Evolutionary conservation across 2,329 filamentous ascomycete species (phyloP), one percentile per base, ranked within the genome.

Genomic region (Neobulgaria alba): DNA sequence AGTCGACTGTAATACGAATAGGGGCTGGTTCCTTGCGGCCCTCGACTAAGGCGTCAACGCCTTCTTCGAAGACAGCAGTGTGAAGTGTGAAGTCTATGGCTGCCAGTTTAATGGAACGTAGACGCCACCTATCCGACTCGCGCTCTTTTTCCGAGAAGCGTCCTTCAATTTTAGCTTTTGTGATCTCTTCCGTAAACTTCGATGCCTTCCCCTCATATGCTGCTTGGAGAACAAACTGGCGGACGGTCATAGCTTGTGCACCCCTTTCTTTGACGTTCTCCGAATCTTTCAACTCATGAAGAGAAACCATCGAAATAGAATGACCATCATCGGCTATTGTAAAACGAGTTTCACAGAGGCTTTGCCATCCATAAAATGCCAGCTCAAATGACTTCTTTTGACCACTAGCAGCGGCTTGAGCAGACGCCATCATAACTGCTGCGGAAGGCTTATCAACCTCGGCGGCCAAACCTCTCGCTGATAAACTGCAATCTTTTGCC

Each of bases 91-190:
- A 61, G 39, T 71, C 73, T 43, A 65, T 72, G 55, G 80, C 82
- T 29, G 73, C 70, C 58, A 79, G 73, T 43, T 72, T 75, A 10
- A 77, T 73, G 15, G 79, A 83, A 29, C 87, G 77, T 21, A 93
- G 73, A 21, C 84, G 84, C 88, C 87, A 95, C 52, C 75, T 78
- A 12, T 79, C 72, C 43, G 82, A 76, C 60, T 95, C 87, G 43
- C 89, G 77, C 64, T 95, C 86, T n/a, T 68, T 61, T 58, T 95
- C 88, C 0, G 84, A 67, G 55, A 93, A 95, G 9, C 89, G 77
- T 4, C 80, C 83, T 62, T 95, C 90, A 10, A 95, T 78, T 49
- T 82, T 79, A 7, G 89, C 88, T 63, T 90, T 93, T 35, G 80
- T 77, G 10, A 95, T 71, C 49, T 96, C 92, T 62, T 96, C 90